These are phyloP conservation scores for Rhypophila decipiens DNA, from an alignment of 495 filamentous ascomycete species.

Conservation along the genomic window DNA sequence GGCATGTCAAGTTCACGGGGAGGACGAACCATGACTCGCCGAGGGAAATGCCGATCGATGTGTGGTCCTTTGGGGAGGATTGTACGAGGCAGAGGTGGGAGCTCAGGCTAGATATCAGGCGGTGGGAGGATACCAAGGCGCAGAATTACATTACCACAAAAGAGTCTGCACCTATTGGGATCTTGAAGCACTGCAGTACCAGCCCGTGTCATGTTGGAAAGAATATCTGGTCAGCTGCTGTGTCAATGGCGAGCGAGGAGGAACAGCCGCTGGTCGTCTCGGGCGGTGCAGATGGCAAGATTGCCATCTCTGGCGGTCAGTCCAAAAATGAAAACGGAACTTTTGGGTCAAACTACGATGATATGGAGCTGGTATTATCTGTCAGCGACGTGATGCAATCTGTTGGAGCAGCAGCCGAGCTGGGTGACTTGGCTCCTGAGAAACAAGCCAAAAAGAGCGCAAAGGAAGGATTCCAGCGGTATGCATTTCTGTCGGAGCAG, in stretches of 20 bases:
- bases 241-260: conserved; percentile 26
- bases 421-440: background rate
- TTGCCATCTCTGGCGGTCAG: conserved; percentile 32
- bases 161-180: conserved; percentile 11
- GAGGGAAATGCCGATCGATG: conserved; percentile 17
- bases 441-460: conserved; percentile 2
- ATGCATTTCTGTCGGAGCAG: conserved; percentile 55
- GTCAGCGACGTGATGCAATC: conserved; percentile 15
- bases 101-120: conserved; percentile 31
- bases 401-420: background rate
- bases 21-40: conserved; percentile 7
- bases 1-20: conserved; percentile 62
- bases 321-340: background rate
- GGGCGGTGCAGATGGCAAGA: conserved; percentile 77
- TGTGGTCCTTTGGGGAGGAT: conserved; percentile 79
- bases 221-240: conserved; percentile 77
- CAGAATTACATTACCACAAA: too few species aligned
- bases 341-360: background rate
- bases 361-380: conserved; percentile 13
- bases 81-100: conserved; percentile 65
- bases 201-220: conserved; percentile 71
- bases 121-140: conserved; percentile 6
- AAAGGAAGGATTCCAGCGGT: conserved; percentile 53
- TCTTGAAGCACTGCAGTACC: conserved; percentile 46
- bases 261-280: conserved; percentile 52